phyloP scores from a whole-genome alignment of 139 green algal species.

The Picochlorum sp. region DNA sequence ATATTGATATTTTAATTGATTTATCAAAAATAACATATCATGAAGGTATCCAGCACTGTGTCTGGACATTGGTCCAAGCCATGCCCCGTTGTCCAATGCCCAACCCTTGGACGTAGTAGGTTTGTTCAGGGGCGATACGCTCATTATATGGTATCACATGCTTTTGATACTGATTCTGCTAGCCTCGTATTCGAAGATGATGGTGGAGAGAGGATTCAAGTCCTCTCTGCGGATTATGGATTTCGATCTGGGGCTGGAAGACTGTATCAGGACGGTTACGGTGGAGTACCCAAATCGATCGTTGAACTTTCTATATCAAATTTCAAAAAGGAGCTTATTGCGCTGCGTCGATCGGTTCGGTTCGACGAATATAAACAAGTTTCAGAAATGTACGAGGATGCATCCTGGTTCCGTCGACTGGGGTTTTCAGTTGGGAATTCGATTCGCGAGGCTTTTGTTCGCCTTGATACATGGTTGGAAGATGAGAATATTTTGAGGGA shows the following conservation, averaged over 20 bases:
- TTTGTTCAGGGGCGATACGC: not conserved
- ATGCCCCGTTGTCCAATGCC: too few species aligned
- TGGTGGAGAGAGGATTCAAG: conserved; percentile 21
- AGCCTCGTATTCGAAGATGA: conserved; percentile 10
- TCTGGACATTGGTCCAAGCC: too few species aligned
- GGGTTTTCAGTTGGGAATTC: not conserved
- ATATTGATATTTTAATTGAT: too few species aligned
- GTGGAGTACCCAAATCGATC: conserved; percentile 57
- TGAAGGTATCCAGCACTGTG: too few species aligned
- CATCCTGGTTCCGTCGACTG: not conserved
- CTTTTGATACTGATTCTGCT: not conserved
- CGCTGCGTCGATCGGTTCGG: conserved; percentile 51
- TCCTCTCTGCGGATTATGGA: conserved; percentile 77
- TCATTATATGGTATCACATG: not conserved
- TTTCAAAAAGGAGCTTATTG: conserved; percentile 57
- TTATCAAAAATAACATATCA: too few species aligned
- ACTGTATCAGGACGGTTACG: conserved; percentile 74
- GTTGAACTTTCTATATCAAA: conserved; percentile 58
- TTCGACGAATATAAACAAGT: conserved; percentile 56
- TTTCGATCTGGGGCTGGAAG: conserved; percentile 70
- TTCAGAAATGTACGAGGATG: not conserved
- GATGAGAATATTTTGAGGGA: conserved; percentile 25
- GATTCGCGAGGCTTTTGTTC: conserved; percentile 1
- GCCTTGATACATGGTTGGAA: conserved; percentile 41
- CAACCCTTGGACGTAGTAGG: not conserved